phyloP scores from a whole-genome alignment of 2,329 filamentous ascomycete genomes.

The Ophiobolus disseminans region DNA sequence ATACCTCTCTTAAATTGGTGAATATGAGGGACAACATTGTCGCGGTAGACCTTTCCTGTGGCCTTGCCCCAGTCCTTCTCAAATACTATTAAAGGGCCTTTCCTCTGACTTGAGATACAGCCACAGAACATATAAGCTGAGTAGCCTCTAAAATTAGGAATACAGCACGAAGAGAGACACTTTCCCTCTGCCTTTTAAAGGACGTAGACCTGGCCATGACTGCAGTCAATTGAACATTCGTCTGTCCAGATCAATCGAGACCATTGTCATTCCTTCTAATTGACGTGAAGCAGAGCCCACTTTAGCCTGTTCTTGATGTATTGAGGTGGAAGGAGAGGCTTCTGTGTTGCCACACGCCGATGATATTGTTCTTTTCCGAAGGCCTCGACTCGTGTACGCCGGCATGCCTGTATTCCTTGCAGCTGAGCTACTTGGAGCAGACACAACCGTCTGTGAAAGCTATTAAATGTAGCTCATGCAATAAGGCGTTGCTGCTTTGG shows the following conservation, averaged over 20 bases:
- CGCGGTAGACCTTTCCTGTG: no score
- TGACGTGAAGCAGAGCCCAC: conserved; percentile 7
- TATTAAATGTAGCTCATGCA: no score
- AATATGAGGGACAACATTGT: no score
- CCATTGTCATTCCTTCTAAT: neutral
- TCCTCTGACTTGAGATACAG: conserved; percentile 3
- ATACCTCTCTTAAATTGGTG: neutral
- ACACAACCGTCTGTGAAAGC: no score
- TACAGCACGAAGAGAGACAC: conserved; percentile 1
- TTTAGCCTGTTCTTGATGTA: no score
- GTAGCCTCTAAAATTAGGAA: conserved; percentile 2
- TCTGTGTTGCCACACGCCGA: conserved; percentile 2
- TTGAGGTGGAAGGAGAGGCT: conserved; percentile 3
- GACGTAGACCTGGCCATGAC: conserved; percentile 6
- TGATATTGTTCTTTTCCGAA: conserved; percentile 5
- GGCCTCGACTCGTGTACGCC: neutral
- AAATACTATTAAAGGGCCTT: conserved; percentile 10
- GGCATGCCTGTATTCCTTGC: no score
- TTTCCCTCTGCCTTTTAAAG: conserved; percentile 6
- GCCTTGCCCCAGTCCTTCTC: conserved; percentile 8
- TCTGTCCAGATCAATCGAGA: conserved; percentile 4
- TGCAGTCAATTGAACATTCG: conserved; percentile 1
- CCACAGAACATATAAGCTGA: conserved; percentile 7
- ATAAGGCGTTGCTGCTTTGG: no score
- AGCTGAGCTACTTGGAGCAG: no score